These are phyloP conservation scores for Plasmodium berghei DNA, from an alignment of 169 alveolate genomes.

Conservation along the genomic window DNA sequence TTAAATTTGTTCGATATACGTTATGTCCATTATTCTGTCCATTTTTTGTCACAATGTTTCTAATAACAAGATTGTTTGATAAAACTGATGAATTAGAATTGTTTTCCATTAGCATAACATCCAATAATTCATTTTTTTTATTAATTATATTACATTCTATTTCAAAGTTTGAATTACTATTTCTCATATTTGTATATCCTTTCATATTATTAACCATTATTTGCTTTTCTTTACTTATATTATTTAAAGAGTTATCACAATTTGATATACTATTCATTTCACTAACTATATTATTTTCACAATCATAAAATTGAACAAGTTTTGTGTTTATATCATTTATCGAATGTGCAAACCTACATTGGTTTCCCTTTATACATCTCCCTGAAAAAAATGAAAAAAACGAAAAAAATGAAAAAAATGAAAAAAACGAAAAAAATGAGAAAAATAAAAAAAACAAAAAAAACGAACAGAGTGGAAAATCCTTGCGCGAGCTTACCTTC, in stretches of 20 bases:
- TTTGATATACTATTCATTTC: conserved; percentile 13
- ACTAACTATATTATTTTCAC: not conserved
- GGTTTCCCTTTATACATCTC: conserved; percentile 55
- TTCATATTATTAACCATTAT: conserved; percentile 1
- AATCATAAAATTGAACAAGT: conserved; percentile 35
- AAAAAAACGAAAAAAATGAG: not conserved
- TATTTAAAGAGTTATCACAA: conserved; percentile 14
- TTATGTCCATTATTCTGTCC: no score
- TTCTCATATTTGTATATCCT: not conserved
- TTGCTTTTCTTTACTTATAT: not conserved
- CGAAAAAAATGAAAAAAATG: not conserved
- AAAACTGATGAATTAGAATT: conserved; percentile 16
- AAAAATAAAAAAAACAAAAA: not conserved
- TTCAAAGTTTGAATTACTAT: not conserved
- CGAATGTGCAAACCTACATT: conserved; percentile 62
- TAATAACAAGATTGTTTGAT: not conserved
- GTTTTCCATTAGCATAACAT: not conserved
- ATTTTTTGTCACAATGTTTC: not conserved
- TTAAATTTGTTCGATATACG: conserved; percentile 20
- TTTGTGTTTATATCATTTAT: conserved; percentile 65
- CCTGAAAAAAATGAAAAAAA: conserved; percentile 3
- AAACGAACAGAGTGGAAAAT: not conserved
- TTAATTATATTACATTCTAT: not conserved
- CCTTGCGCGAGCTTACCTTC: not conserved
- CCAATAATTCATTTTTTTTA: not conserved